Percentiles rank a stretch among this genome's conserved stretches.
These are phyloP conservation scores for Debaryomyces coudertii DNA, from an alignment of 1,139 yeast species.

Conservation along the genomic window DNA sequence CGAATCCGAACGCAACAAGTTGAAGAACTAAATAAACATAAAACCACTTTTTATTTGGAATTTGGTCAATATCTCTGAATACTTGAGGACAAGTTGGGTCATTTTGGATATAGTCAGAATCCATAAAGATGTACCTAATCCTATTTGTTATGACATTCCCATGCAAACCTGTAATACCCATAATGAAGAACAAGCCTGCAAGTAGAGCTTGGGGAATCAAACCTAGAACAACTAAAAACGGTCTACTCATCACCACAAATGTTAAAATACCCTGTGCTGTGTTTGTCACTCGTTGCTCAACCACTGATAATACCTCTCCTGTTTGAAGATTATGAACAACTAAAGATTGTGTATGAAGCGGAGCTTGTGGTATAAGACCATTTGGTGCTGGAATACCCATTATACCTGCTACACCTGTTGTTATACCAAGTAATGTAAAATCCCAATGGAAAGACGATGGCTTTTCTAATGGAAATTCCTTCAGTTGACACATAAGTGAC, in stretches of 20 bases:
- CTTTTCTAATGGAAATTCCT: slow-evolving; percentile 76
- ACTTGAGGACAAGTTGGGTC: slow-evolving; percentile 41
- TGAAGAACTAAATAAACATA: slow-evolving; percentile 60
- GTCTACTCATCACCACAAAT: slow-evolving; percentile 87
- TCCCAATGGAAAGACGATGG: slow-evolving; percentile 96
- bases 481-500: slow-evolving; percentile 86
- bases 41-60: slow-evolving; percentile 52
- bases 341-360: slow-evolving; percentile 81
- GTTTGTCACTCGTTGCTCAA: slow-evolving; percentile 88
- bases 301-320: slow-evolving; percentile 59
- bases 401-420: slow-evolving; percentile 85
- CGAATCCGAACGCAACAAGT: slow-evolving; percentile 71
- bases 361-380: slow-evolving; percentile 97
- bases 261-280: slow-evolving; percentile 82
- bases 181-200: slow-evolving; percentile 88
- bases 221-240: slow-evolving; percentile 77
- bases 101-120: slow-evolving; percentile 44
- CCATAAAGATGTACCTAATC: slow-evolving; percentile 67
- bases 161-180: slow-evolving; percentile 84
- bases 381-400: slow-evolving; percentile 95
- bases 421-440: slow-evolving; percentile 77
- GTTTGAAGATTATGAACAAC: slow-evolving; percentile 56
- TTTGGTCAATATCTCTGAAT: slow-evolving; percentile 35
- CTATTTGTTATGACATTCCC: slow-evolving; percentile 66
- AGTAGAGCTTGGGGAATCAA: slow-evolving; percentile 92